A percentile compares a stretch with the other conserved stretches of the same genome.
These are phyloP conservation scores for Phaseolus lunatus DNA, from an alignment of 306 rosid genomes.

Conservation along the genomic window DNA sequence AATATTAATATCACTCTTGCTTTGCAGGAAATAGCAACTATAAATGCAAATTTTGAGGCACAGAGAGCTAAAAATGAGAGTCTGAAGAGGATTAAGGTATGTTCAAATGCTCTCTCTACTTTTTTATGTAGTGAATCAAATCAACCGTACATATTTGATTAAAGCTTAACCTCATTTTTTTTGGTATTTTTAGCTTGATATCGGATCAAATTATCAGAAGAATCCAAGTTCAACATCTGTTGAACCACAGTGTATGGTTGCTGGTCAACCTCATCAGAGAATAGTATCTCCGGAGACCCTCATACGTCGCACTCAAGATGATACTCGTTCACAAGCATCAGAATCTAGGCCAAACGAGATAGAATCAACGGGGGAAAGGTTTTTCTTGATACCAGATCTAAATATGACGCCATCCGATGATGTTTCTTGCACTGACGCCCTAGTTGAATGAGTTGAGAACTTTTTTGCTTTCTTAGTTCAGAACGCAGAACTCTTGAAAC, in stretches of 20 bases:
- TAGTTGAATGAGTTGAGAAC: conserved; percentile 52
- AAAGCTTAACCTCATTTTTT: background rate
- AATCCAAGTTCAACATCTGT: conserved; percentile 48
- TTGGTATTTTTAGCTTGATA: conserved; percentile 61
- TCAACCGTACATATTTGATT: background rate
- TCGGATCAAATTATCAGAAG: conserved; percentile 49
- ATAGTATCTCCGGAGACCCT: conserved; percentile 38
- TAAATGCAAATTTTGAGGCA: conserved; percentile 58
- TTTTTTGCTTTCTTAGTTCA: background rate
- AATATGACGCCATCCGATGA: conserved; percentile 72
- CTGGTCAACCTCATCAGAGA: conserved; percentile 64
- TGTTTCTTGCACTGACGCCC: conserved; percentile 42
- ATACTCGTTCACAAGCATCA: conserved; percentile 43
- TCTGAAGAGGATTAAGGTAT: conserved; percentile 86
- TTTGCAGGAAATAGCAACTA: conserved; percentile 68
- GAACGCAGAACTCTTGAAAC: conserved; percentile 7
- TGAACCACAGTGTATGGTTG: conserved; percentile 36
- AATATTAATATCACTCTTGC: conserved; percentile 20
- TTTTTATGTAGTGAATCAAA: background rate
- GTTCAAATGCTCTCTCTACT: background rate
- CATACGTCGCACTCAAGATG: conserved; percentile 33
- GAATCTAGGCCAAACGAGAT: conserved; percentile 44
- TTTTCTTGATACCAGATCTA: conserved; percentile 80
- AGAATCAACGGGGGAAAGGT: conserved; percentile 42
- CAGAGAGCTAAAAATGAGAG: conserved; percentile 68